These are phyloP conservation scores for Phylloporus rhodoxanthus DNA, from an alignment of 768 basidiomycete species.

Conservation along the genomic window DNA sequence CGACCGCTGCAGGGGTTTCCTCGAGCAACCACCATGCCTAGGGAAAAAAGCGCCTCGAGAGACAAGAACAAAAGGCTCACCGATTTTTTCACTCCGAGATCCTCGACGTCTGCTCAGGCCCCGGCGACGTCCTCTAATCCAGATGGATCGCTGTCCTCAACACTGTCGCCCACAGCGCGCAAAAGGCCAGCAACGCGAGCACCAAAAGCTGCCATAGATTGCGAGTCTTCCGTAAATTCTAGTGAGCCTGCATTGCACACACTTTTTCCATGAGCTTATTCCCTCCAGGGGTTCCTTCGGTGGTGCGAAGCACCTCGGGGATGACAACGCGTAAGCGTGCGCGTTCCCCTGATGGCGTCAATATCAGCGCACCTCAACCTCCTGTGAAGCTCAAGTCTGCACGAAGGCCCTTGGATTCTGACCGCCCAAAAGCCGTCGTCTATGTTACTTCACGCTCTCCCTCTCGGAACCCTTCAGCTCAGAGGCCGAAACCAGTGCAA, in stretches of 20 bases:
- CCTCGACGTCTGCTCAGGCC: constrained; percentile 16
- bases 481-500: constrained; percentile 1
- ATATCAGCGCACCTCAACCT: background rate
- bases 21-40: constrained; percentile 14
- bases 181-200: constrained; percentile 9
- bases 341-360: constrained; percentile 19
- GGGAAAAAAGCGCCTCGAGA: constrained; percentile 8
- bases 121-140: constrained; percentile 1
- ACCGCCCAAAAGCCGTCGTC: constrained; percentile 4
- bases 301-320: constrained; percentile 9
- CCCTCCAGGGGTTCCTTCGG: constrained; percentile 10
- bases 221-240: constrained; percentile 1
- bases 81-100: constrained; percentile 41
- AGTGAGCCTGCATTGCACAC: constrained; percentile 13
- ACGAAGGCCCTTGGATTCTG: constrained; percentile 9
- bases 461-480: constrained; percentile 35
- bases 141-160: background rate
- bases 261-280: constrained; percentile 1
- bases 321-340: constrained; percentile 22
- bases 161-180: constrained; percentile 4
- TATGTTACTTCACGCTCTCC: constrained; percentile 9
- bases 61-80: constrained; percentile 32
- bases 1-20: background rate
- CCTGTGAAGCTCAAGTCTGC: constrained; percentile 17
- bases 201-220: constrained; percentile 1